These are phyloP conservation scores for Neurospora cerealis DNA, from an alignment of 495 filamentous ascomycete species.

Conservation along the genomic window DNA sequence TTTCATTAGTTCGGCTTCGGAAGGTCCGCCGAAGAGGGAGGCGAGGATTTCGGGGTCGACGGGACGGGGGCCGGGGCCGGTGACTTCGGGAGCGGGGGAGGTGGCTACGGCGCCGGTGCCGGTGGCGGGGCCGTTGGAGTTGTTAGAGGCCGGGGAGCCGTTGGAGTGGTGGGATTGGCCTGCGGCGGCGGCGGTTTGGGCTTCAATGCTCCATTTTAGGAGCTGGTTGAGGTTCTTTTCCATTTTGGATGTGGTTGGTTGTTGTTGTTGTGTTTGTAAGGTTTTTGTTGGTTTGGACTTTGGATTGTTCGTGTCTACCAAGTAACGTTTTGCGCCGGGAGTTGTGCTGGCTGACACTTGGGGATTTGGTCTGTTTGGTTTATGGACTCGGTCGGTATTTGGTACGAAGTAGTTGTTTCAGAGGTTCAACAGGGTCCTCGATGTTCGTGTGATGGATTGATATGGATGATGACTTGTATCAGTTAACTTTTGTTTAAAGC, in stretches of 20 bases:
- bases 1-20: slow-evolving; percentile 84
- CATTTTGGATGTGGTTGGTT: slow-evolving; percentile 18
- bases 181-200: slow-evolving; percentile 36
- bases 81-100: slow-evolving; percentile 25
- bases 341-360: neutral
- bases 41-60: slow-evolving; percentile 53
- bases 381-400: neutral
- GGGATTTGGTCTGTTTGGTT: neutral
- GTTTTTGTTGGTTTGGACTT: neutral
- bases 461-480: neutral
- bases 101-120: slow-evolving; percentile 18
- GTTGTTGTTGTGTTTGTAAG: neutral
- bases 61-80: slow-evolving; percentile 18
- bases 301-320: neutral
- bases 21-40: slow-evolving; percentile 64
- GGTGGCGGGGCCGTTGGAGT: slow-evolving; percentile 9
- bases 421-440: neutral
- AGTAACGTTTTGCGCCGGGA: neutral
- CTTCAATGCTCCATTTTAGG: slow-evolving; percentile 89
- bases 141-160: slow-evolving; percentile 15
- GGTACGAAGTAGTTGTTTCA: neutral
- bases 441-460: neutral
- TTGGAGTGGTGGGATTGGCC: slow-evolving; percentile 35
- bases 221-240: slow-evolving; percentile 51
- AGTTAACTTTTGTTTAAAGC: neutral